These are phyloP conservation scores for Nidularia pulvinata DNA, from an alignment of 768 basidiomycete species.

Conservation along the genomic window DNA sequence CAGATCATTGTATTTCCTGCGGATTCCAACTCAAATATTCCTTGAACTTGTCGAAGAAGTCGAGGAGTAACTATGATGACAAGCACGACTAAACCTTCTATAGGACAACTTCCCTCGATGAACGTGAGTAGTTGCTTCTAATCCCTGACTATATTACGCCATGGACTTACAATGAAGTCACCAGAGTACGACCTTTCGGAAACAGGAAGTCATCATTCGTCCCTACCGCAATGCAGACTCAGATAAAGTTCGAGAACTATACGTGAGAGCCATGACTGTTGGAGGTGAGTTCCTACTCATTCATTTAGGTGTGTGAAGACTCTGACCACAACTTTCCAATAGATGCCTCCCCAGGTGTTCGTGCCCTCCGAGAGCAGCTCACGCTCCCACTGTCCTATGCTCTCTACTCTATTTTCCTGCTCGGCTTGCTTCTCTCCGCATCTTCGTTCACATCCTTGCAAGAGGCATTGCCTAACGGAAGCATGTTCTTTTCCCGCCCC, in stretches of 20 bases:
- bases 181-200: too few relatives aligned
- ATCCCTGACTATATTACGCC: too few relatives aligned
- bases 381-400: constrained; percentile 5
- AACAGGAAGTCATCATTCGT: not conserved
- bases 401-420: constrained; percentile 7
- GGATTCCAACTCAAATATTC: too few relatives aligned
- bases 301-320: not conserved
- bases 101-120: too few relatives aligned
- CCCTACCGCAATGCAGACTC: not conserved
- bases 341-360: not conserved
- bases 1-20: too few relatives aligned
- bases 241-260: not conserved
- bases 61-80: too few relatives aligned
- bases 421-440: constrained; percentile 4
- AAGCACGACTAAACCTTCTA: too few relatives aligned
- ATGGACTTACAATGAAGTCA: too few relatives aligned
- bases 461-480: too few relatives aligned
- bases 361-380: not conserved
- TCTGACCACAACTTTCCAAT: not conserved
- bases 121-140: too few relatives aligned
- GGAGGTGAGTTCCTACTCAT: not conserved
- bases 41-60: too few relatives aligned
- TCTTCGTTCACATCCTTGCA: too few relatives aligned
- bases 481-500: not conserved
- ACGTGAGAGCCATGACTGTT: not conserved